Evolutionary conservation across 495 filamentous ascomycete species (phyloP).

Genomic region (Cryomyces minteri): DNA sequence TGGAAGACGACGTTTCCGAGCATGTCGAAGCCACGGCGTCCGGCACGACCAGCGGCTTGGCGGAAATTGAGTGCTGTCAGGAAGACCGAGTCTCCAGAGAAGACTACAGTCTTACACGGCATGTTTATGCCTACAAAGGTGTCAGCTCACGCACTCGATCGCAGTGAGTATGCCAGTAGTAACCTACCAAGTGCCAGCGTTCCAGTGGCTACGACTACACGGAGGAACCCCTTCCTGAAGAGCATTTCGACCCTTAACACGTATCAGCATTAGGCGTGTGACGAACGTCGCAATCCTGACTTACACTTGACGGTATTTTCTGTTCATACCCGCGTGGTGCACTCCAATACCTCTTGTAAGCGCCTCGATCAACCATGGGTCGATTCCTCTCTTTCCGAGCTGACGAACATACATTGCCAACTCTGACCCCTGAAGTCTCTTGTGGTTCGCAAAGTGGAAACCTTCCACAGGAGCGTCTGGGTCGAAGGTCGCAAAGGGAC

Average conservation of each 20-base stretch:
- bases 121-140: conserved; percentile 48
- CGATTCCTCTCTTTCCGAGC: conserved; percentile 27
- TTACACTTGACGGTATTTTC: conserved; percentile 45
- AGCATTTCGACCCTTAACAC: conserved; percentile 36
- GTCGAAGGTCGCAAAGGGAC: conserved; percentile 40
- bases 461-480: conserved; percentile 39
- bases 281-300: too few relatives aligned
- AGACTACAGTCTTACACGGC: conserved; percentile 69
- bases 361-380: conserved; percentile 30
- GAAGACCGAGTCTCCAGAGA: conserved; percentile 51
- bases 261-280: neutral
- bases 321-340: conserved; percentile 64
- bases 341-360: conserved; percentile 50
- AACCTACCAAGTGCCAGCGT: conserved; percentile 35
- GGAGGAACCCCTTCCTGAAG: conserved; percentile 53
- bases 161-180: too few relatives aligned
- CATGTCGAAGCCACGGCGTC: conserved; percentile 62
- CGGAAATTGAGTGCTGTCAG: conserved; percentile 58
- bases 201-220: conserved; percentile 60
- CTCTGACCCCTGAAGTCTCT: conserved; percentile 31
- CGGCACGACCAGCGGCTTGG: conserved; percentile 58
- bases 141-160: too few relatives aligned
- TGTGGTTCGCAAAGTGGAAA: conserved; percentile 47
- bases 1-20: conserved; percentile 70
- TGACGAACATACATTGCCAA: conserved; percentile 27